Percentiles rank a stretch among this genome's conserved stretches.
Conservation (phyloP, 306 rosid species). For the Glycine tomentella region DNA sequence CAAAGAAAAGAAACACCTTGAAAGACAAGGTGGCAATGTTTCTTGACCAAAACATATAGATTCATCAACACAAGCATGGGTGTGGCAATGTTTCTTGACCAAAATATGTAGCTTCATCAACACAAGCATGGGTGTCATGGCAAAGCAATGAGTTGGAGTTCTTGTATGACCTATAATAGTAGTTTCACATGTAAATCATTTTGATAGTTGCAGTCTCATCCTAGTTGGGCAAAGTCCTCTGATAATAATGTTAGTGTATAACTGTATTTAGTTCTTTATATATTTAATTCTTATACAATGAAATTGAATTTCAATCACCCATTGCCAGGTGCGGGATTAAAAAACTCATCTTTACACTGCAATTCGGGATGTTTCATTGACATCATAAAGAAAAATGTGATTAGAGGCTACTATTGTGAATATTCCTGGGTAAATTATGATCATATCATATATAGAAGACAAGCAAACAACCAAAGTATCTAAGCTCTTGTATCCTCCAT, state of each 20-base stretch:
- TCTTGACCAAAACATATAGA: conserved; percentile 57
- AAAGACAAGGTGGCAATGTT: conserved; percentile 72
- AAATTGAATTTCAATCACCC: conserved; percentile 25
- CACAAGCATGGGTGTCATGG: conserved; percentile 24
- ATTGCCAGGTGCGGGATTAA: not conserved
- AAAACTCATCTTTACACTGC: conserved; percentile 9
- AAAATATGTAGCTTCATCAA: conserved; percentile 41
- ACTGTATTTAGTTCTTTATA: conserved; percentile 14
- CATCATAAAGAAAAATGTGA: conserved; percentile 17
- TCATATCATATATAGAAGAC: conserved; percentile 24
- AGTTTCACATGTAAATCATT: conserved; percentile 31
- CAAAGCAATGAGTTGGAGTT: conserved; percentile 11
- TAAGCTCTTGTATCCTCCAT: conserved; percentile 21
- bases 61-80: conserved; percentile 20
- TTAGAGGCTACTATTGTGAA: not conserved
- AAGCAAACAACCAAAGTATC: not conserved
- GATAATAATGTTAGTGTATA: conserved; percentile 16
- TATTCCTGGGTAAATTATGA: conserved; percentile 12
- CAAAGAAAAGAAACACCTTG: conserved; percentile 70
- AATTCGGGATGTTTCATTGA: conserved; percentile 10
- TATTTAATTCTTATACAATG: conserved; percentile 30
- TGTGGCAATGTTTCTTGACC: no score
- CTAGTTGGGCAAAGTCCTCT: conserved; percentile 24
- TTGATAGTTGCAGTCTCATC: conserved; percentile 16
- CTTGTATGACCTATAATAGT: conserved; percentile 6